Evolutionary conservation across 2,329 filamentous ascomycete genomes (phyloP).

Genomic region (Annulohypoxylon truncatum): DNA sequence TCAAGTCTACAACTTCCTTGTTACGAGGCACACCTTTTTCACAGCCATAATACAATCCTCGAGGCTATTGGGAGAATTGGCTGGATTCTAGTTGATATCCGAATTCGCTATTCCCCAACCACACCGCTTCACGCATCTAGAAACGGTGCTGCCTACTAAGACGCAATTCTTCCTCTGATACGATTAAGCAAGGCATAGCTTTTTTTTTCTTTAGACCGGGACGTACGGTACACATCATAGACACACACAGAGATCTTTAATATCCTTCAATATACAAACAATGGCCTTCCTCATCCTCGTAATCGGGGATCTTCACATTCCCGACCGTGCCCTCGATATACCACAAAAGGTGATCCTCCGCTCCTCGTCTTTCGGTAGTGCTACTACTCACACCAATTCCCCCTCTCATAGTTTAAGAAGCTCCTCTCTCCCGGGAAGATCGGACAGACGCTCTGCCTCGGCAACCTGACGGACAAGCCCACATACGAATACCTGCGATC

Average conservation of each 20-base stretch:
- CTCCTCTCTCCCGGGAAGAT: constrained; percentile 87
- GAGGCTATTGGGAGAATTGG: neutral
- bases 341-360: constrained; percentile 77
- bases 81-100: neutral
- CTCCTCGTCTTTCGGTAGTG: constrained; percentile 8
- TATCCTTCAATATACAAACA: constrained; percentile 54
- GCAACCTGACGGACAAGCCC: constrained; percentile 82
- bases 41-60: neutral
- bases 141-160: constrained; percentile 26
- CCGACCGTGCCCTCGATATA: constrained; percentile 90
- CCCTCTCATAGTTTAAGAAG: constrained; percentile 76
- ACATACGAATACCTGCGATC: constrained; percentile 84
- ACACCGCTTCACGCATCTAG: constrained; percentile 7
- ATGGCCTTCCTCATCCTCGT: constrained; percentile 92
- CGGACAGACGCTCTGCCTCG: constrained; percentile 81
- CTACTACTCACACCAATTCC: constrained; percentile 16
- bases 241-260: neutral
- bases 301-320: constrained; percentile 93
- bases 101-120: neutral
- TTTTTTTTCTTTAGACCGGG: neutral
- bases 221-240: neutral
- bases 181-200: neutral
- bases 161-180: constrained; percentile 13
- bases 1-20: neutral
- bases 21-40: neutral